Evolutionary conservation across 2,329 filamentous ascomycete species (phyloP).

Genomic region (Microcyclospora pomicola): DNA sequence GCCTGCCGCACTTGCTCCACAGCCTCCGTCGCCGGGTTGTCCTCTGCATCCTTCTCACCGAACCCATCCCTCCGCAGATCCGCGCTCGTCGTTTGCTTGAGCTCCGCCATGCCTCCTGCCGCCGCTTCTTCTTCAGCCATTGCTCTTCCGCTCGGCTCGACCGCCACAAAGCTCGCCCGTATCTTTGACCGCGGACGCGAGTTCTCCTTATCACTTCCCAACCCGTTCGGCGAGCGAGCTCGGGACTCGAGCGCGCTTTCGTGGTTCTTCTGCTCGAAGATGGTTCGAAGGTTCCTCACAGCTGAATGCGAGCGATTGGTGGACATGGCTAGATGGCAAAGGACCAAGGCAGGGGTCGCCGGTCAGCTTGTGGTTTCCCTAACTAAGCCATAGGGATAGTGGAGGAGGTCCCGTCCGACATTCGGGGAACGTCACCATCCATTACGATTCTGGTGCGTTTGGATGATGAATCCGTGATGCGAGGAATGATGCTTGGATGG

Average conservation of each 20-base stretch:
- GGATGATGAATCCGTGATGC: no score
- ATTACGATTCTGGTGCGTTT: no score
- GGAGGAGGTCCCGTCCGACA: no score
- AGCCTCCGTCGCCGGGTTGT: slow-evolving; percentile 23
- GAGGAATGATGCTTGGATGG: no score
- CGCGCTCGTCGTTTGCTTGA: slow-evolving; percentile 12
- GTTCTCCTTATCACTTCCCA: slow-evolving; percentile 16
- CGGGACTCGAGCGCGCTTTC: slow-evolving; percentile 17
- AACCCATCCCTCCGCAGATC: slow-evolving; percentile 25
- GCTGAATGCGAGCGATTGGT: slow-evolving; percentile 24
- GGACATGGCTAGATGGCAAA: slow-evolving; percentile 30
- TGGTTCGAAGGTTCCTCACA: slow-evolving; percentile 35
- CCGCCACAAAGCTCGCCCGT: slow-evolving; percentile 35
- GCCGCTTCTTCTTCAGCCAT: slow-evolving; percentile 2
- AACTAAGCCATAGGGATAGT: no score
- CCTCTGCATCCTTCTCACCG: slow-evolving; percentile 24
- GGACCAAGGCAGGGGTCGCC: background rate
- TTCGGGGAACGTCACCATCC: no score
- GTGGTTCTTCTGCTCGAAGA: slow-evolving; percentile 32
- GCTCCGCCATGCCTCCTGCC: slow-evolving; percentile 5
- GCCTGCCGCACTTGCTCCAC: slow-evolving; percentile 27
- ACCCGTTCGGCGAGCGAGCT: slow-evolving; percentile 30
- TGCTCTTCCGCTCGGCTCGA: slow-evolving; percentile 22
- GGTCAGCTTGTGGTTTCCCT: no score
- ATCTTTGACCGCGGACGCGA: slow-evolving; percentile 29